phyloP scores from a whole-genome alignment of 2,329 filamentous ascomycete genomes.

The Zymoseptoria pseudotritici region DNA sequence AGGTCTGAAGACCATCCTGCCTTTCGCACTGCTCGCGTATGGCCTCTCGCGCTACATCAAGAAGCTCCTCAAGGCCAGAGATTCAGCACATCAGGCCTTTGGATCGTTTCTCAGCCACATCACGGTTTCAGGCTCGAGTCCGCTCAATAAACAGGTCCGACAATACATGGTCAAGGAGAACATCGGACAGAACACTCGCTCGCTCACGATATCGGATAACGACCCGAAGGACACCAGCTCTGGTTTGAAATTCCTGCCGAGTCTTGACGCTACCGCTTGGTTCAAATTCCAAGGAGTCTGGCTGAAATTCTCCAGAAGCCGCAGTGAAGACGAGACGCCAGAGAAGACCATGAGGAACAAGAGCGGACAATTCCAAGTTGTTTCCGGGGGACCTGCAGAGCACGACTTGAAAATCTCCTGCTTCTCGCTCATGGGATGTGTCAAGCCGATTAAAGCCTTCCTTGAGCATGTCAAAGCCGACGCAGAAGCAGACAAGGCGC shows the following conservation, averaged over 20 bases:
- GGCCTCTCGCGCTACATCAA: conserved; percentile 8
- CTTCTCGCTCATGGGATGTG: conserved; percentile 18
- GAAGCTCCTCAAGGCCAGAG: neutral
- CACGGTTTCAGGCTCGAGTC: conserved; percentile 33
- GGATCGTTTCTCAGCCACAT: conserved; percentile 34
- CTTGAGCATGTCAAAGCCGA: conserved; percentile 41
- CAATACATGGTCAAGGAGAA: conserved; percentile 27
- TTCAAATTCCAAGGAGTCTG: neutral
- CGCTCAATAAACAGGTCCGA: conserved; percentile 32
- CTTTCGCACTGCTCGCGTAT: conserved; percentile 6
- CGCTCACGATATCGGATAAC: neutral
- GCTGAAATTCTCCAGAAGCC: neutral
- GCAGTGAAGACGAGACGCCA: neutral
- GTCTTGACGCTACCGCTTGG: neutral
- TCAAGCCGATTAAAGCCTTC: conserved; percentile 30
- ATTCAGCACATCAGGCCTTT: conserved; percentile 19
- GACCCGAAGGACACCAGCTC: neutral
- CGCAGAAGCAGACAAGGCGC: conserved; percentile 24
- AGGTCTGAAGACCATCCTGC: conserved; percentile 2
- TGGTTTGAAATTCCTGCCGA: neutral
- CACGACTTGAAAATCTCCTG: conserved; percentile 14
- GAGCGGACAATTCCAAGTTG: neutral
- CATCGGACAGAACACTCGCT: neutral
- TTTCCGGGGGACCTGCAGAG: neutral
- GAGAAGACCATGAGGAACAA: neutral